Evolutionary conservation across 2,329 filamentous ascomycete species (phyloP), one percentile per base, ranked within the genome.

Genomic region (Xylariales sp.): DNA sequence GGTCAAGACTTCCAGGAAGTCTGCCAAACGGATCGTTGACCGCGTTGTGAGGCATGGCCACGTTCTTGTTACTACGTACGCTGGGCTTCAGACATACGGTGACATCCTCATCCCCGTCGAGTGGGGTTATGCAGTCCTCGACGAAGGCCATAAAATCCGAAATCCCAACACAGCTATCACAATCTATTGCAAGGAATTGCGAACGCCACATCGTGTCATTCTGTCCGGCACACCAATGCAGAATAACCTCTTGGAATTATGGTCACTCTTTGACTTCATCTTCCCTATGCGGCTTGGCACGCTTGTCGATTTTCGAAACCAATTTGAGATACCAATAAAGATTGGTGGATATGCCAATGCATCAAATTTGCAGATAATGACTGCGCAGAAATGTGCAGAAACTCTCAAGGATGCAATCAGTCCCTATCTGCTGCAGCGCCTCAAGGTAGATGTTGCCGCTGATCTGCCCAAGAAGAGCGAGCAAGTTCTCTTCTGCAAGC

Each of bases 231-330:
- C 93, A 0, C 94, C 94, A 0, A 94, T 98, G 72, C 94, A 98
- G 60, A 98, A 98, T 60, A 97, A 96, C 46, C 66, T 98, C 18
- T 83, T 85, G 1, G 94, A 98, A 58, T 69, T 98, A 1, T 98
- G 93, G 91, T 97, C 91, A 0, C 67, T 98, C 0, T 97, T 98
- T 55, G 94, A 98, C 57, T 98, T 98, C 55, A 85, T 97, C 40
- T 97, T 89, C 45, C 93, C 94, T 0, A 96, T 97, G 88, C 84
- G 90, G 12, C 67, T 98, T 5, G 94, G 93, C 0, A 96, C 88
- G 0, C 70, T 97, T 11, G 85, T 96, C 41, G 88, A 86, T 46
- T 98, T 98, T 57, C 80, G 89, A 31, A 83, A 83, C 42, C 83
- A 95, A 43, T 97, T 98, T 47, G 93, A 97, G 56, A 85, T 94